phyloP scores from a whole-genome alignment of 768 basidiomycete genomes.

The Macrolepiota fuliginosa region DNA sequence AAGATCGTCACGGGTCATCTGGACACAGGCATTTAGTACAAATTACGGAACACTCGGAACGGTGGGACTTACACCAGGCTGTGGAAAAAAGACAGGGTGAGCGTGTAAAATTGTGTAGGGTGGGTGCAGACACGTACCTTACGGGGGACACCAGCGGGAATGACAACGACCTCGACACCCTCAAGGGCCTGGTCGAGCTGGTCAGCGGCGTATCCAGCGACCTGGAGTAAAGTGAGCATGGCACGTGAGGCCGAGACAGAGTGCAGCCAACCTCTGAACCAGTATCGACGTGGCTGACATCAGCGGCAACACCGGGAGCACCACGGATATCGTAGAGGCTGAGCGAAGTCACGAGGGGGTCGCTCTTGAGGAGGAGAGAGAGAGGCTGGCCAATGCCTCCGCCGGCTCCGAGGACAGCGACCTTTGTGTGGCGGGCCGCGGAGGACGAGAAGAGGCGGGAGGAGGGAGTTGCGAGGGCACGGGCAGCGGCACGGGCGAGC shows the following conservation, averaged over 20 bases:
- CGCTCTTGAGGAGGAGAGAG: constrained; percentile 88
- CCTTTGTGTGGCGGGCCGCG: constrained; percentile 72
- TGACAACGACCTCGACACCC: constrained; percentile 89
- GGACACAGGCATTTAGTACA: constrained; percentile 20
- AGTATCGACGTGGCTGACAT: constrained; percentile 93
- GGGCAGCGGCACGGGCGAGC: constrained; percentile 65
- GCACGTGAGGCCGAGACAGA: not conserved
- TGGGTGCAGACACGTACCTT: constrained; percentile 59
- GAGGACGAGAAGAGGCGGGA: constrained; percentile 77
- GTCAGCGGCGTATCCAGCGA: constrained; percentile 78
- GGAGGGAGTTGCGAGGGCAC: constrained; percentile 49
- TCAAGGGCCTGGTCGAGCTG: constrained; percentile 88
- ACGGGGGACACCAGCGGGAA: constrained; percentile 98
- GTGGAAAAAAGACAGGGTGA: constrained; percentile 29
- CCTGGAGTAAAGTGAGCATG: constrained; percentile 38
- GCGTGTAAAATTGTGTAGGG: constrained; percentile 5
- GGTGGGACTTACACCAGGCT: constrained; percentile 76
- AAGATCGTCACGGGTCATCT: constrained; percentile 97
- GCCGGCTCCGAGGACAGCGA: constrained; percentile 95
- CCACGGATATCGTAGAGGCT: constrained; percentile 94
- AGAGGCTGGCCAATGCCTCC: constrained; percentile 99
- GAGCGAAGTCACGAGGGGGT: constrained; percentile 85
- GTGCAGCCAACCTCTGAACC: constrained; percentile 60
- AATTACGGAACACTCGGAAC: constrained; percentile 10
- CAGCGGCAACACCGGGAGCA: constrained; percentile 95